Evolutionary conservation across 495 filamentous ascomycete genomes (phyloP).

Genomic region (Tuber magnatum): DNA sequence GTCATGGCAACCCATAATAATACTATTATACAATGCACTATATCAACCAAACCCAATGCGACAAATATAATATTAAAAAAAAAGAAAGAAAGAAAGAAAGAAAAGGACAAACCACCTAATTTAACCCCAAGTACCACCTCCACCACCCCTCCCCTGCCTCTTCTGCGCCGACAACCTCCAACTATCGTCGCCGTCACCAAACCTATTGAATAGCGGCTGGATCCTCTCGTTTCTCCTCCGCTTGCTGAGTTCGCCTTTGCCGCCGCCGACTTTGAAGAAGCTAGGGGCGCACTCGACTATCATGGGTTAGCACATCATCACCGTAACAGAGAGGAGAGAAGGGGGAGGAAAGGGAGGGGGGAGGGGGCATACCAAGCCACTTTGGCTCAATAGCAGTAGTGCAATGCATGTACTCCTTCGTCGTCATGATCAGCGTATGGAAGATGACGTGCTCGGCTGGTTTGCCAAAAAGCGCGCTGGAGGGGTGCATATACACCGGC

Average conservation of each 20-base stretch:
- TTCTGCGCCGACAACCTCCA: conserved; percentile 89
- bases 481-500: conserved; percentile 88
- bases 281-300: conserved; percentile 84
- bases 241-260: conserved; percentile 75
- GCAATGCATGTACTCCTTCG: conserved; percentile 95
- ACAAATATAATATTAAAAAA: too few species aligned
- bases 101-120: conserved; percentile 1
- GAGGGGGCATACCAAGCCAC: conserved; percentile 49
- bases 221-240: conserved; percentile 91
- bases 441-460: conserved; percentile 94
- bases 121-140: conserved; percentile 92
- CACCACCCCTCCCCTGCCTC: conserved; percentile 77
- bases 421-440: conserved; percentile 78
- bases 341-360: background rate
- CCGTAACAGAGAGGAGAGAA: background rate
- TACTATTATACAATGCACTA: background rate
- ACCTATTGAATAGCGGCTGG: conserved; percentile 88
- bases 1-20: background rate
- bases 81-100: background rate
- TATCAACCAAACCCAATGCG: background rate
- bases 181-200: conserved; percentile 75
- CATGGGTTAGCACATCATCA: conserved; percentile 11
- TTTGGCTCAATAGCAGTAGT: conserved; percentile 91
- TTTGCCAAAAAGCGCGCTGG: conserved; percentile 86
- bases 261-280: conserved; percentile 93